These are phyloP conservation scores for Tardiomyces depauwii DNA, from an alignment of 1,139 yeast species.

Conservation along the genomic window DNA sequence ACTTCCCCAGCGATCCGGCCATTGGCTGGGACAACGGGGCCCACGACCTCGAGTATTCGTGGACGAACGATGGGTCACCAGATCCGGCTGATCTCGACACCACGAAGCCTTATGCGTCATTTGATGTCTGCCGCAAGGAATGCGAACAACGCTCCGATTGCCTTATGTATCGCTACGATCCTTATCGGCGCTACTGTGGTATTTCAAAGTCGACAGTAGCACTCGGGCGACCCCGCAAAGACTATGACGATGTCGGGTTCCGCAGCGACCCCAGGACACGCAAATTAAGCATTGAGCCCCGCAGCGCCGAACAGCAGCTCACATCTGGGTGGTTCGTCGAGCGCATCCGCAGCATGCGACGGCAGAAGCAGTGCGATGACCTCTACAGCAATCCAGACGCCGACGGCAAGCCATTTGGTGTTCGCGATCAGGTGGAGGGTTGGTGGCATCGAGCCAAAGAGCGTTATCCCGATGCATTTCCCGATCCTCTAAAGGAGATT, in stretches of 20 bases:
- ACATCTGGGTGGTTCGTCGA: neutral
- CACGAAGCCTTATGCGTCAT: constrained; percentile 15
- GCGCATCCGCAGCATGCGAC: neutral
- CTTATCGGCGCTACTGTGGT: constrained; percentile 21
- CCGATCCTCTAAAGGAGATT: constrained; percentile 1
- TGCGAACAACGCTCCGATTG: neutral
- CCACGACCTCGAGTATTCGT: neutral
- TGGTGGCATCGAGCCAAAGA: constrained; percentile 21
- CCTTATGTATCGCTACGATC: constrained; percentile 1
- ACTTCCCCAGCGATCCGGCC: constrained; percentile 5
- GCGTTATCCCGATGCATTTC: constrained; percentile 1
- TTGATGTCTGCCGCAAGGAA: constrained; percentile 11
- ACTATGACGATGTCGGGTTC: constrained; percentile 8
- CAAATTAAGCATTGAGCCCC: constrained; percentile 19
- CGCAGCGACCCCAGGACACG: constrained; percentile 10
- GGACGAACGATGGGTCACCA: neutral
- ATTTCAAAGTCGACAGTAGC: constrained; percentile 15
- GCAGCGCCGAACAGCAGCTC: constrained; percentile 14
- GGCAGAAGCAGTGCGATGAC: neutral
- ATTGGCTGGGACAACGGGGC: constrained; percentile 8
- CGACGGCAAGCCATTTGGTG: constrained; percentile 16
- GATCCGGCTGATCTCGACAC: constrained; percentile 6
- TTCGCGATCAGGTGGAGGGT: constrained; percentile 21
- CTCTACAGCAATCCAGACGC: constrained; percentile 10
- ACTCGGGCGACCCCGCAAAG: constrained; percentile 17